phyloP scores from a whole-genome alignment of 306 rosid species.

The Arachis stenosperma region DNA sequence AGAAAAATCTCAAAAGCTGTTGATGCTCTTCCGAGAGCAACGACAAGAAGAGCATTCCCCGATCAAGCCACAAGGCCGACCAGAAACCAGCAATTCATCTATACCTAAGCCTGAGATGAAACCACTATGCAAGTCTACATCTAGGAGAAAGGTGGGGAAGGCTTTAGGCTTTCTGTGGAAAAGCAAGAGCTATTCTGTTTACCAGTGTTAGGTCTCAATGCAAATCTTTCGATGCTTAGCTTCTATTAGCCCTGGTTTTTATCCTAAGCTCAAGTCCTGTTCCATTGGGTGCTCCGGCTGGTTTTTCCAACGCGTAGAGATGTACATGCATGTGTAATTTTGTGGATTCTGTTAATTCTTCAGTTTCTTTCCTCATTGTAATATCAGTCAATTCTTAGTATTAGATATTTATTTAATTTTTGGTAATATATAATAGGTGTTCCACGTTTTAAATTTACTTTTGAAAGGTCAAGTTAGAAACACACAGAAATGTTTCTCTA shows the following conservation, averaged over 20 bases:
- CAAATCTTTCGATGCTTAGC: conserved; percentile 52
- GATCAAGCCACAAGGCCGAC: conserved; percentile 8
- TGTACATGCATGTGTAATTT: conserved; percentile 73
- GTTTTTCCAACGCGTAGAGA: conserved; percentile 49
- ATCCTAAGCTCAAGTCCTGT: conserved; percentile 26
- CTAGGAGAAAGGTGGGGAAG: conserved; percentile 75
- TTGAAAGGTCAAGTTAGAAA: conserved; percentile 12
- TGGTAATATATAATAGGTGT: neutral
- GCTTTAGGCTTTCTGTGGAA: conserved; percentile 72
- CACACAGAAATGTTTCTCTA: too few relatives aligned
- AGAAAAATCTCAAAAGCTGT: conserved; percentile 76
- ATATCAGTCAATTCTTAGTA: conserved; percentile 36
- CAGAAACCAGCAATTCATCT: conserved; percentile 44
- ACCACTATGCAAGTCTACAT: conserved; percentile 63
- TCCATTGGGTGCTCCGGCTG: conserved; percentile 39
- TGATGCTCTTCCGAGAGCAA: conserved; percentile 79
- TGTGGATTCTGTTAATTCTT: conserved; percentile 49
- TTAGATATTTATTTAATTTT: too few relatives aligned
- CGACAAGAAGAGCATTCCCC: conserved; percentile 68
- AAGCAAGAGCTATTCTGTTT: conserved; percentile 80
- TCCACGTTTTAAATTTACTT: conserved; percentile 27
- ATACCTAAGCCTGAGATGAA: conserved; percentile 53
- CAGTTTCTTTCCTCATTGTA: conserved; percentile 22
- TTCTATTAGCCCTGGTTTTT: conserved; percentile 21
- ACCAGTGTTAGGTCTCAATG: conserved; percentile 60